Evolutionary conservation across 345 rosid species (phyloP), one percentile per base, ranked within the genome.

Genomic region (Arabis alpina): DNA sequence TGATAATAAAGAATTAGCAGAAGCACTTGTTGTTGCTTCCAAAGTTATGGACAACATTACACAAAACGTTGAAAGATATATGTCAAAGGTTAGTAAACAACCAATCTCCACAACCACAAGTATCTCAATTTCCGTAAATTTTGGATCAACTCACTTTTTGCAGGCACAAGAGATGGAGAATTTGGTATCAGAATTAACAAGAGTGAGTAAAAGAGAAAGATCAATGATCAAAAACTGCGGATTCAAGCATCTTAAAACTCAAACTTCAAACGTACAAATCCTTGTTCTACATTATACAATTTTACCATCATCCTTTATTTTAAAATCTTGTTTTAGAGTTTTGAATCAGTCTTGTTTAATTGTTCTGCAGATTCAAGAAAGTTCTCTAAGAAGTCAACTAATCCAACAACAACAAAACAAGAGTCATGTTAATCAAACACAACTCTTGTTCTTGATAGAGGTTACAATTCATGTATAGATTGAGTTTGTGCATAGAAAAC

Each of bases 161-260:
- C 85, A 91, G 92, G 91, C 88, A 12, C 68, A 77, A 68, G 86
- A 84, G 61, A 70, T 82, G 72, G 92, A 92, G 65, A 70, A 15
- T 25, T 71, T 82, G 80, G 24, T 86, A 15, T 86, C 89, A 49
- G 88, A 89, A 66, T 61, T 92, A 59, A 87, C 89, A 15, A 82
- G 82, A 67, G 82, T 86, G 73, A 76, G 60, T 34, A 83, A 78
- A 9, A 66, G 82, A 6, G 93, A 85, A 78, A 86, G 66, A 78
- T 78, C 81, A 37, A 77, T 81, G n/a, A 45, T 80, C 36, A 84
- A 82, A 82, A 88, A 85, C 66, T 82, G 89, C 42, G 88, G 88
- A 52, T 72, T 71, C 34, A 47, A 75, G 58, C 74, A 87, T 49
- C 82, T 71, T 6, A 74, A 49, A 71, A 68, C 82, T 24, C 66